A percentile compares a stretch with the other conserved stretches of the same genome.
These are phyloP conservation scores for Pseudonitzschia delicatissima DNA, from an alignment of 108 stramenopile species.

Conservation along the genomic window DNA sequence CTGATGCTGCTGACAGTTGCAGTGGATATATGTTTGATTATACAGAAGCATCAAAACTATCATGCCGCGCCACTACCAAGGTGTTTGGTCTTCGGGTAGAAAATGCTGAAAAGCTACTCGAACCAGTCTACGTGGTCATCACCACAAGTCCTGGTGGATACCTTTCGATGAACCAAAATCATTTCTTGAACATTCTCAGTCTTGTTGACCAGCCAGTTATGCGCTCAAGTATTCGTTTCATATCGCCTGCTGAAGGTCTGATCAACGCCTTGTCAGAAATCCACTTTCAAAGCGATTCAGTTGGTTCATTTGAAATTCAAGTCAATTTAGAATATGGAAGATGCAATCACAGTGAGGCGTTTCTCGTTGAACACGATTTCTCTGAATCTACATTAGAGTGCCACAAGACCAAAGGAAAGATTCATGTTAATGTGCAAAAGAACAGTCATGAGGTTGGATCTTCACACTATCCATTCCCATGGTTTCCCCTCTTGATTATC, in stretches of 20 bases:
- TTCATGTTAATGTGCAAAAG: slow-evolving; percentile 16
- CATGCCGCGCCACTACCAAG: slow-evolving; percentile 1
- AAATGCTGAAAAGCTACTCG: slow-evolving; percentile 10
- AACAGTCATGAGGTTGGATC: not conserved
- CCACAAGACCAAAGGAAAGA: not conserved
- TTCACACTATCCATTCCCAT: slow-evolving; percentile 24
- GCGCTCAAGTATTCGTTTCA: slow-evolving; percentile 21
- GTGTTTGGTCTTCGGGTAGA: slow-evolving; percentile 10
- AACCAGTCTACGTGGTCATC: slow-evolving; percentile 5
- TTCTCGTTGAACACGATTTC: slow-evolving; percentile 4
- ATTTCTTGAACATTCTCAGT: not conserved
- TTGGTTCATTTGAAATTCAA: slow-evolving; percentile 15
- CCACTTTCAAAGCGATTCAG: slow-evolving; percentile 27
- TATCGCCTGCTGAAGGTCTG: slow-evolving; percentile 8
- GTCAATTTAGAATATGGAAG: slow-evolving; percentile 16
- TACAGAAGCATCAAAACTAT: not conserved
- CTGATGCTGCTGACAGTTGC: slow-evolving; percentile 7
- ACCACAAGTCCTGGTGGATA: not conserved
- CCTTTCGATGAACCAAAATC: slow-evolving; percentile 20
- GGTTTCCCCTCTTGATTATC: slow-evolving; percentile 25
- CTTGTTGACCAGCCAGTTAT: slow-evolving; percentile 20
- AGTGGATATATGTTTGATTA: slow-evolving; percentile 29
- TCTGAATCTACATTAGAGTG: slow-evolving; percentile 12
- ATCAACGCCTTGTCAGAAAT: slow-evolving; percentile 11
- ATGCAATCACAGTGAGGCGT: slow-evolving; percentile 8